phyloP scores from a whole-genome alignment of 352 stramenopile species.

The Pythium coloratum region DNA sequence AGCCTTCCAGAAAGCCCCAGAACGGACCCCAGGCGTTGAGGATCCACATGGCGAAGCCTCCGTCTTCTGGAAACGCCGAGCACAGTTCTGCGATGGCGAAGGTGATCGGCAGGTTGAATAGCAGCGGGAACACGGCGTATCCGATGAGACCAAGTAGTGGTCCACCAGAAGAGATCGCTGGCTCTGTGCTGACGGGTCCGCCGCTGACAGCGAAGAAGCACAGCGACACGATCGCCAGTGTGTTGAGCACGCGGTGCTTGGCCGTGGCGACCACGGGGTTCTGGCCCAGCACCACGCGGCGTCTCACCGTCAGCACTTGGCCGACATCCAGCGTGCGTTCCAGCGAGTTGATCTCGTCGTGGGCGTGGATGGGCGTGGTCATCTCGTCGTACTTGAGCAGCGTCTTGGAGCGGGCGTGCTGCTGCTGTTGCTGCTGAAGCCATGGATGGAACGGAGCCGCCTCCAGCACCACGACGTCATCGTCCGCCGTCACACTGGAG shows the following conservation, averaged over 20 bases:
- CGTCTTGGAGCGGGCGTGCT: not conserved
- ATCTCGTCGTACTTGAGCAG: conserved; percentile 1
- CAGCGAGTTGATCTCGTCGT: not conserved
- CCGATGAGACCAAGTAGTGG: conserved; percentile 65
- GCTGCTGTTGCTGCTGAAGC: not conserved
- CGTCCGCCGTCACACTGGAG: not conserved
- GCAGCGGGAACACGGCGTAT: conserved; percentile 68
- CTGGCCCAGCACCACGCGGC: conserved; percentile 11
- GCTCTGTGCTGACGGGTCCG: conserved; percentile 12
- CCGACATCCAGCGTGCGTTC: conserved; percentile 7
- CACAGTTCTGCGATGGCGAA: conserved; percentile 88
- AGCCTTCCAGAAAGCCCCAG: conserved; percentile 61
- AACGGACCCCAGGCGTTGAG: conserved; percentile 81
- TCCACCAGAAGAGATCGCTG: conserved; percentile 21
- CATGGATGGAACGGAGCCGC: not conserved
- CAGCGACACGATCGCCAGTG: conserved; percentile 12
- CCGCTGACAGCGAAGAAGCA: conserved; percentile 13
- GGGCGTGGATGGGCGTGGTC: not conserved
- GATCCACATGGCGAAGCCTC: conserved; percentile 81
- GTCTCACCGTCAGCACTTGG: not conserved
- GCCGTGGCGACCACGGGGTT: conserved; percentile 10
- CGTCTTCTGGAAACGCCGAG: conserved; percentile 74
- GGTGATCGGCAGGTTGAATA: conserved; percentile 83
- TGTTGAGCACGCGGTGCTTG: conserved; percentile 19
- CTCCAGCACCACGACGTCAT: conserved; percentile 12